Evolutionary conservation across 2,329 filamentous ascomycete species (phyloP), one percentile per base, ranked within the genome.

Genomic region (Colletotrichum tanaceti): DNA sequence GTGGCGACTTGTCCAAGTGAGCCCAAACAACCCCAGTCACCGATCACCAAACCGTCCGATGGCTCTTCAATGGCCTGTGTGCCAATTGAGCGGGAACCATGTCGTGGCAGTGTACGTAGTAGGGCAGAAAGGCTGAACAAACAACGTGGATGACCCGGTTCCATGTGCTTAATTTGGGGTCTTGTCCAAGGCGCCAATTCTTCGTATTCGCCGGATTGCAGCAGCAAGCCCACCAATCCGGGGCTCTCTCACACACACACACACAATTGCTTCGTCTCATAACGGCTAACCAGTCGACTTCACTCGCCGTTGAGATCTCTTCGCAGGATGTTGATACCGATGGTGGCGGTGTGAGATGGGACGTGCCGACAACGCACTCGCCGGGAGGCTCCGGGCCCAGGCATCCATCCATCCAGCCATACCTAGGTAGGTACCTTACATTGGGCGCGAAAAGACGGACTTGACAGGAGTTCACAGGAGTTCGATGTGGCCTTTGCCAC

Each of bases 181-280:
- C 16, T 13, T 35, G 35, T 18, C 47, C 49, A 60, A 57, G 39
- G 52, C 38, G 67, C 63, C 67, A 70, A 68, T 70, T 68, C 46
- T 70, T 70, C 63, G 67, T 70, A 70, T 70, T 70, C 58, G 49
- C 55, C 62, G 62, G 54, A 24, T 60, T 63, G 66, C 66, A 62
- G 44, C 24, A 58, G 46, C 53, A 38, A 55, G 28, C 49, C 55
- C 49, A 38, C 65, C 62, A 65, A 65, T 68, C 62, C 43, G 18
- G 10, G 20, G 20, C 53, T 22, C 28, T n/a, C 50, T 43, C 49
- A 39, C 41, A 53, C 46, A 24, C 54, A 58, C 35, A 24, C 57
- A 49, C 7, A 38, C 52, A 5, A 13, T n/a, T 24, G n/a, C 58
- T 11, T 20, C 11, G 43, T 46, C 16, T 52, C 10, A 38, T 28